These are phyloP conservation scores for Aristolochia contorta DNA, from an alignment of 164 flowering plant genomes.

Conservation along the genomic window DNA sequence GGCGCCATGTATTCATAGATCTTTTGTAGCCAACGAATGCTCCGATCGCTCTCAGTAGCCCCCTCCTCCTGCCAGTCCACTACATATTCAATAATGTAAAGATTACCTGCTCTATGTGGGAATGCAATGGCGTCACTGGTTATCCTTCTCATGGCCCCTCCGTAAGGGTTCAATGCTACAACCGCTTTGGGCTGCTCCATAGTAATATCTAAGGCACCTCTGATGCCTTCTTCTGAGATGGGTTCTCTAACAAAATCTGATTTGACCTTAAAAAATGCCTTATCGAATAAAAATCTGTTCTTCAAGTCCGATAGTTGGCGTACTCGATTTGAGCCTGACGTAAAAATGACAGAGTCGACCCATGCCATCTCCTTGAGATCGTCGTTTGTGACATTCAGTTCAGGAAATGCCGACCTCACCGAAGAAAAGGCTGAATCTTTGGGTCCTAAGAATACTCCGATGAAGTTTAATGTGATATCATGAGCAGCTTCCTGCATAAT, in stretches of 20 bases:
- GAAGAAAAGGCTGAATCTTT: neutral
- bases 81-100: conserved; percentile 15
- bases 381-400: conserved; percentile 1
- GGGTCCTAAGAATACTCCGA: conserved; percentile 16
- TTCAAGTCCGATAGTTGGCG: conserved; percentile 5
- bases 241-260: conserved; percentile 15
- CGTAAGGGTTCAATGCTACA: conserved; percentile 17
- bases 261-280: conserved; percentile 16
- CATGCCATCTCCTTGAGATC: conserved; percentile 17
- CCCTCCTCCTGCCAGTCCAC: conserved; percentile 14
- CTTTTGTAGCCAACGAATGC: conserved; percentile 12
- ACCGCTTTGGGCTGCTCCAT: conserved; percentile 15
- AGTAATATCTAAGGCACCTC: neutral
- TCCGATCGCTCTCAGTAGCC: neutral
- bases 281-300: conserved; percentile 9
- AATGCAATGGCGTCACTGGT: conserved; percentile 9
- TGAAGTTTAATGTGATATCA: conserved; percentile 8
- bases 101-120: conserved; percentile 18
- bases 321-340: neutral
- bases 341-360: conserved; percentile 10
- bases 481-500: neutral
- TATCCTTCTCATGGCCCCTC: conserved; percentile 16
- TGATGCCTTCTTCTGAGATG: conserved; percentile 9
- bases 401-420: conserved; percentile 8
- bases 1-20: conserved; percentile 14